Conservation (phyloP, 2,329 filamentous ascomycete species). For the Hymenoscyphus scutula region DNA sequence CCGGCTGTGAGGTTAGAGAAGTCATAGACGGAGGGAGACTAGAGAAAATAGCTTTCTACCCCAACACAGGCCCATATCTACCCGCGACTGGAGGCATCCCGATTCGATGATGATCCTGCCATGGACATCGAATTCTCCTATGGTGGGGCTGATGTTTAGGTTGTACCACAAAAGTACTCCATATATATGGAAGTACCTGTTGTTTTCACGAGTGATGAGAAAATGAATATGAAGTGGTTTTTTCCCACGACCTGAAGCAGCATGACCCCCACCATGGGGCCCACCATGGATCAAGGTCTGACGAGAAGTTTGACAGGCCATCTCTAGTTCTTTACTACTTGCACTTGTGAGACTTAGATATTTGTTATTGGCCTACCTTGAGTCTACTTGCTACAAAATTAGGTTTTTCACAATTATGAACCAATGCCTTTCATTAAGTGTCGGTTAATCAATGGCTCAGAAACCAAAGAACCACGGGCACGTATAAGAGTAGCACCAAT, state of each 20-base stretch:
- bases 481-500: background rate
- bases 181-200: background rate
- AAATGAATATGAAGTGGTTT: conserved; percentile 2
- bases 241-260: background rate
- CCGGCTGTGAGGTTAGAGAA: conserved; percentile 74
- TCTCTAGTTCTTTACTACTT: background rate
- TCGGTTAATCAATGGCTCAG: background rate
- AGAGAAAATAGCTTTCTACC: conserved; percentile 10
- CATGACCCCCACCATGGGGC: background rate
- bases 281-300: background rate
- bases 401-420: background rate
- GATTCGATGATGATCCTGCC: background rate
- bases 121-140: background rate
- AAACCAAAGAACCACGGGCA: background rate
- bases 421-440: too few species aligned
- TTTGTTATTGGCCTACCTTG: background rate
- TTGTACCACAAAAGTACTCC: background rate
- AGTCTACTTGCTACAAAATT: too few species aligned
- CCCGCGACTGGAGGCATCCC: background rate
- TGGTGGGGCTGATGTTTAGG: background rate
- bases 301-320: too few species aligned
- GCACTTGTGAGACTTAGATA: background rate
- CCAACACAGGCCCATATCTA: background rate
- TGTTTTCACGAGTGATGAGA: background rate
- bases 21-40: conserved; percentile 25